Base-by-base conservation (phyloP, 202 grass and related monocot genomes). In the Cymbopogon flexuosus region DNA sequence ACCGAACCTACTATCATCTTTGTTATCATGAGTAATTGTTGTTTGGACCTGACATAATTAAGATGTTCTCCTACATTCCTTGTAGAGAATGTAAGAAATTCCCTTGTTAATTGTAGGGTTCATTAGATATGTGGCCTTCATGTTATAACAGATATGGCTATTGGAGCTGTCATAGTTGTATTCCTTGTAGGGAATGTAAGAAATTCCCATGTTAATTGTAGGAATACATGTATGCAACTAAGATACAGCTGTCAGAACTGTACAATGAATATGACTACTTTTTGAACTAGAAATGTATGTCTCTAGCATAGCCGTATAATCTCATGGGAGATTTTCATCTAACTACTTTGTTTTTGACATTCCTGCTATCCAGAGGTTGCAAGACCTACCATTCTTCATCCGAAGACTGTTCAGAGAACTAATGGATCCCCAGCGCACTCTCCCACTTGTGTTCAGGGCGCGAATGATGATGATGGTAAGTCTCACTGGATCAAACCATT, bases 351-450 rank as follows among this genome's bases (percentile, higher is more conserved):
- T 31, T 61, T 62, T 47, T 63, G 30, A 70, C 3, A 57, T 36
- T 1, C 12, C 11, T 36, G 18, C n/a, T 71, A 8, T 36, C 65
- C 90, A 96, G 96, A 99, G 92, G 87, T 72, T 99, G 80, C 83
- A 92, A 86, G 96, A 96, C 73, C 84, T 96, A 33, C 92, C 96
- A 0, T 99, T 99, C 73, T 96, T 99, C 87, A 93, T 91, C 1
- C 75, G 75, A 37, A 93, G 96, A 72, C 41, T 99, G 40, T 91
- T 96, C 83, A 88, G 92, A 79, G 96, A 99, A 87, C 33, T 96
- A 62, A 64, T 91, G 92, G 92, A 99, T 81, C 92, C 96, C 7
- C 96, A 91, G 54, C 87, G 92, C 40, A 96, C 84, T 16, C 90
- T 99, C 36, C 96, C 96, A 52, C 74, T 99, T 52, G 88, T 99